A percentile compares a stretch with the other conserved stretches of the same genome.
Evolutionary conservation across 257 asterid genomes (phyloP).

Genomic region (Nicotiana tabacum): DNA sequence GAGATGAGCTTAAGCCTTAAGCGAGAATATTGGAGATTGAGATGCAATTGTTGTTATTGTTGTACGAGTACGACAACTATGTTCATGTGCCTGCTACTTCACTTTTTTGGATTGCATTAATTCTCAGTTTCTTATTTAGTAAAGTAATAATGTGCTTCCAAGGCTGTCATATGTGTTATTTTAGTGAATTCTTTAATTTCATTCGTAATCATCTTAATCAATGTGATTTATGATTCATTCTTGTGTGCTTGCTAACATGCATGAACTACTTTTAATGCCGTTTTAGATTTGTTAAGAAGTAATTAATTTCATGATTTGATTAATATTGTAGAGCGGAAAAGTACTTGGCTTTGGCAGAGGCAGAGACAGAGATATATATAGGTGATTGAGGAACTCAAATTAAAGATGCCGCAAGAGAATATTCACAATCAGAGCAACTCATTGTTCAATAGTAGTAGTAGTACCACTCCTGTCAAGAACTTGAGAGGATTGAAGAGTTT

Average conservation of each 20-base stretch:
- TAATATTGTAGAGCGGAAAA: too few species aligned
- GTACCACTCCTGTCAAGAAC: conserved; percentile 51
- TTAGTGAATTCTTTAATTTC: background rate
- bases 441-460: background rate
- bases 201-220: background rate
- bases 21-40: too few species aligned
- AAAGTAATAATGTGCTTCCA: background rate
- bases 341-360: background rate
- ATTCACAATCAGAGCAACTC: conserved; percentile 10
- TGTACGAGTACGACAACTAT: too few species aligned
- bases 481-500: conserved; percentile 56
- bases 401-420: conserved; percentile 63
- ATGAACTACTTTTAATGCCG: background rate
- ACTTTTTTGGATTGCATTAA: background rate
- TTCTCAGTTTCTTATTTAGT: background rate
- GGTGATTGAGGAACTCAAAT: background rate
- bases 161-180: too few species aligned
- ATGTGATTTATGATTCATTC: conserved; percentile 5
- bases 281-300: too few species aligned
- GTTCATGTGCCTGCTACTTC: background rate
- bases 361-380: background rate
- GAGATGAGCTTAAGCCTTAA: too few species aligned
- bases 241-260: background rate
- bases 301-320: background rate
- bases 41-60: too few species aligned